Evolutionary conservation across 2,329 filamentous ascomycete species (phyloP), one percentile per base, ranked within the genome.

Genomic region (Diaporthe ilicicola): DNA sequence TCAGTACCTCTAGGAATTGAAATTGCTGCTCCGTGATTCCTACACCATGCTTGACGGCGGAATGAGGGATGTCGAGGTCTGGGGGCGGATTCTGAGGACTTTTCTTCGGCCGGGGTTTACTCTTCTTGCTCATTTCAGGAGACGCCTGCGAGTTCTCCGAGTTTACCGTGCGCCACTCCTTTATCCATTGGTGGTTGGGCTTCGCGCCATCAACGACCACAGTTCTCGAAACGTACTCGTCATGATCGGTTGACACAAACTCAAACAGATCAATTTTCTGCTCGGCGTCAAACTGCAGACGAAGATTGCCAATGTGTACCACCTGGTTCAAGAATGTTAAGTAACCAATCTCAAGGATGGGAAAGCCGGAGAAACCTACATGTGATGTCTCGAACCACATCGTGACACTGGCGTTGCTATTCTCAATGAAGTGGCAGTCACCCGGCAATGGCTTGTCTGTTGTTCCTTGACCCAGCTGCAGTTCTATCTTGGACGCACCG

Each of bases 321-420:
- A 72, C 71, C 71, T 72, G 15, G 5, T 56, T 55, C 15, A 29
- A 27, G 42, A 12, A 24, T 24, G 17, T 55, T 64, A 32, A 50
- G 59, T 34, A 48, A 34, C 7, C 42, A 12, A 24, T 48, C 24
- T 51, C 22, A 17, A 22, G 9, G 9, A 32, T 15, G 13, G 32
- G 44, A 50, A 39, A 15, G 59, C 61, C 42, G 42, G 17, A 44
- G 44, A n/a, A 56, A 85, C 89, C 81, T 86, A 95, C 93, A 79
- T 96, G 94, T 72, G 92, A 93, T 66, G 92, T 94, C 65, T 93
- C 90, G 77, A 95, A 98, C 89, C 93, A 97, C 79, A 97, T 97
- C 6, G 96, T 92, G 70, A 98, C 89, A 77, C 90, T 96, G 32
- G 94, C 91, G 76, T 90, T 93, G 29, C 84, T 84, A 77, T 93